Base-by-base conservation (phyloP, 2,329 filamentous ascomycete species). In the Stachybotrys elegans region DNA sequence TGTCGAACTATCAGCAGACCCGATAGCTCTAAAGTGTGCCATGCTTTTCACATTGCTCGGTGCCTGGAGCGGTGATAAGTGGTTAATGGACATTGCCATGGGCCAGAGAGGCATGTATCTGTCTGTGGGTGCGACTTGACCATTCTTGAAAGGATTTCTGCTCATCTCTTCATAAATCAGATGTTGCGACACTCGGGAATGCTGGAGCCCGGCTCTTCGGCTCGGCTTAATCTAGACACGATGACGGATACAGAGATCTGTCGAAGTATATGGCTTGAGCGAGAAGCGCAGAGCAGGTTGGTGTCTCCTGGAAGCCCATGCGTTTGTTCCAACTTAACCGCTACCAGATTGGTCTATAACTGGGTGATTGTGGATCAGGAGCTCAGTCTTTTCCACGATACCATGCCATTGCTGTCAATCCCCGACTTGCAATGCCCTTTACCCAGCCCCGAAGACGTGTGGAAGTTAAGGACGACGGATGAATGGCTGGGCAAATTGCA, bases 321-420 rank as follows among this genome's bases (percentile, higher is more conserved):
- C n/a, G n/a, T n/a, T n/a, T n/a, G n/a, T n/a, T n/a, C n/a, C n/a
- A n/a, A n/a, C n/a, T n/a, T n/a, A n/a, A n/a, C n/a, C n/a, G n/a
- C n/a, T n/a, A n/a, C 46, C 54, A 84, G 83, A 51, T 68, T 88
- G 23, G 78, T 85, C n/a, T 86, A 88, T 63, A 85, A 83, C 43
- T 88, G 83, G 80, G 79, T 84, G 17, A 84, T 86, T 77, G 74
- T 85, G 20, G 84, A 88, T 56, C 83, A 87, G 54, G 84, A 88
- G 60, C 67, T 86, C 44, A 78, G 79, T 39, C 66, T 86, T 8
- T 85, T 85, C 63, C 75, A 84, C 51, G 81, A 86, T 54, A 77
- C 73, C 1, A 70, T 72, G 2, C 79, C 81, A 0, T 65, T 85
- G 23, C 76, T 88, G 44, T 77, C 81, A 13, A 75, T 85, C 43